Evolutionary conservation across 257 asterid species (phyloP), one percentile per base, ranked within the genome.

Genomic region (Solanum stenotomum): DNA sequence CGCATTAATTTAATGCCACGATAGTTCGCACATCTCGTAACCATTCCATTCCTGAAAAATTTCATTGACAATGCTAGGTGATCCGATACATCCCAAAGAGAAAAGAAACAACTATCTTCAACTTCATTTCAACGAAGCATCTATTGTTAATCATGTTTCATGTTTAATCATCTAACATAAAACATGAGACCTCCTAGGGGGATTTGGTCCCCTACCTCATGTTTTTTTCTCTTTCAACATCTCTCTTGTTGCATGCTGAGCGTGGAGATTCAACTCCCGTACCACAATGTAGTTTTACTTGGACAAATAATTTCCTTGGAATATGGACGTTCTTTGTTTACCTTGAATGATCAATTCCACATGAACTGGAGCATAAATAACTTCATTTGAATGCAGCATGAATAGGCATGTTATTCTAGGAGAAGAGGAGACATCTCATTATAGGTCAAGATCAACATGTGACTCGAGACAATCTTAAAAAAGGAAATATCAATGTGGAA

Each of bases 351-450:
- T 78, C 85, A 25, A 78, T 78, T 78, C 84, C 85, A 78, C 63
- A 14, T 65, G 65, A 25, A 78, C 61, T 18, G 81, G 88, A 88
- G 70, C 74, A 52, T 74, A 75, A 49, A 90, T 70, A 82, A 44
- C 89, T 86, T 89, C 89, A 87, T 87, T 83, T 40, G 40, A 83
- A 29, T 87, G 65, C 40, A 46, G 27, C 16, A 72, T 89, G 87
- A 81, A 46, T 59, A 81, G 85, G 16, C 85, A 46, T 81, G 67
- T 46, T n/a, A 42, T 78, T 78, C 63, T 42, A 78, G 84, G 61
- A 77, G 84, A 40, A 78, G 38, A 44, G 85, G 34, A 78, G 65
- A 14, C 65, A 79, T 44, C 65, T 79, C 25, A 42, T 81, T 46
- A 15, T 5, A 81, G 68, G 67, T 81, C 68, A 27, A 81, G 18